Evolutionary conservation across 805 yeast genomes (phyloP), one percentile per base, ranked within the genome.

Genomic region (Nakazawaea populi): DNA sequence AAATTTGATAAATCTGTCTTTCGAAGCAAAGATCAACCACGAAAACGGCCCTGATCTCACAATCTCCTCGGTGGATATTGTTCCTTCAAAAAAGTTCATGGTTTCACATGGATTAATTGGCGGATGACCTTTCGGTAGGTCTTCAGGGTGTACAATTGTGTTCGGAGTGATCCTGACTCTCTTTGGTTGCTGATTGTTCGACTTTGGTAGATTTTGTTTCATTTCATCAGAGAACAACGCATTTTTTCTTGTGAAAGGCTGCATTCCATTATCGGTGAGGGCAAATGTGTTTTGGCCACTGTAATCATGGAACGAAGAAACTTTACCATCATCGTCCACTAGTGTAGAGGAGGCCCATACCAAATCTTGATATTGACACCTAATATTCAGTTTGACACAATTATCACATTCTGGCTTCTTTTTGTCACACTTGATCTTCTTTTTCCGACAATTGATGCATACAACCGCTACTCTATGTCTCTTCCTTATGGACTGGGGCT

Each of bases 391-490:
- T 29, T 49, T 49, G 41, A 41, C 14, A 41, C 52, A 49, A 39
- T 45, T 49, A 6, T 40, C 45, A 44, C 52, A 49, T 31, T 40
- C 40, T 6, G 77, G 77, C 55, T 72, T 76, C 54, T 69, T 68
- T 28, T 76, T 76, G 52, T 73, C 77, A 60, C 77, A 73, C 54
- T 73, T 73, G 48, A 73, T 76, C 54, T 73, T 73, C 54, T 73
- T 73, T 54, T 65, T 72, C 18, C 76, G 60, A 54, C 77, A 73
- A 44, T 67, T 70, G 52, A 73, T 75, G 55, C 77, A 73, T 6
- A 76, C 77, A 44, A 76, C 58, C 1, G 77, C 72, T 38, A 73
- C 77, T 42, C 77, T 58, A 52, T 73, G 65, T 38, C 76, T 58
- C 51, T 73, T 73, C 42, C 32, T 48, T 2, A 48, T 28, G 10